A percentile compares a stretch with the other conserved stretches of the same genome.
Conservation (phyloP, 441 rosid genomes). For the Populus hybrid region DNA sequence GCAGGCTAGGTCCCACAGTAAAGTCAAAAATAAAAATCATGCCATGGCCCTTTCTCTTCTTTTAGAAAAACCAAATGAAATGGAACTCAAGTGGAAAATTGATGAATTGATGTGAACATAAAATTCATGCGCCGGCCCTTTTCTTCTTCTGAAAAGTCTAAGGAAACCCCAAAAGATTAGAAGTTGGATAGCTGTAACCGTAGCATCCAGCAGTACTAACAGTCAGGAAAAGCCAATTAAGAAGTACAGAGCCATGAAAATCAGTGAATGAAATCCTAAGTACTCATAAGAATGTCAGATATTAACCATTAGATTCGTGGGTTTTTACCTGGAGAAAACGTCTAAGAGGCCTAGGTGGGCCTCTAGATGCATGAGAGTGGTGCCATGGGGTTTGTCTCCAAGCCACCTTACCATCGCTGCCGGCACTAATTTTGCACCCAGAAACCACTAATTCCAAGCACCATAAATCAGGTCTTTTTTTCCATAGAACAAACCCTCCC, state of each 20-base stretch:
- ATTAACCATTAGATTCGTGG: not conserved
- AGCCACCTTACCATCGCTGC: slow-evolving; percentile 89
- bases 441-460: slow-evolving; percentile 85
- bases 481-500: slow-evolving; percentile 94
- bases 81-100: not conserved
- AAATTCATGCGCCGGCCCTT: slow-evolving; percentile 10
- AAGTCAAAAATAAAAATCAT: not conserved
- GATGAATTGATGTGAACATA: slow-evolving; percentile 3
- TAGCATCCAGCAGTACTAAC: not conserved
- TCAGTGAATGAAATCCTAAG: not conserved
- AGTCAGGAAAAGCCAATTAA: not conserved
- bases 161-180: not conserved
- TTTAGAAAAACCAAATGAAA: not conserved
- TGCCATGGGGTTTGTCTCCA: slow-evolving; percentile 99
- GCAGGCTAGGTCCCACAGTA: too few species aligned
- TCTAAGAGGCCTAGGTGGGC: slow-evolving; percentile 89
- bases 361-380: slow-evolving; percentile 93
- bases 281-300: not conserved
- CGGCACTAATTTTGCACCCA: slow-evolving; percentile 88
- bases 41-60: not conserved
- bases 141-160: not conserved
- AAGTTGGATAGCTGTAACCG: not conserved
- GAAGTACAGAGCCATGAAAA: not conserved
- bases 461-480: slow-evolving; percentile 85
- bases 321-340: slow-evolving; percentile 75